These are phyloP conservation scores for Ceratopteris richardii DNA, from an alignment of 75 land plant species.

Conservation along the genomic window DNA sequence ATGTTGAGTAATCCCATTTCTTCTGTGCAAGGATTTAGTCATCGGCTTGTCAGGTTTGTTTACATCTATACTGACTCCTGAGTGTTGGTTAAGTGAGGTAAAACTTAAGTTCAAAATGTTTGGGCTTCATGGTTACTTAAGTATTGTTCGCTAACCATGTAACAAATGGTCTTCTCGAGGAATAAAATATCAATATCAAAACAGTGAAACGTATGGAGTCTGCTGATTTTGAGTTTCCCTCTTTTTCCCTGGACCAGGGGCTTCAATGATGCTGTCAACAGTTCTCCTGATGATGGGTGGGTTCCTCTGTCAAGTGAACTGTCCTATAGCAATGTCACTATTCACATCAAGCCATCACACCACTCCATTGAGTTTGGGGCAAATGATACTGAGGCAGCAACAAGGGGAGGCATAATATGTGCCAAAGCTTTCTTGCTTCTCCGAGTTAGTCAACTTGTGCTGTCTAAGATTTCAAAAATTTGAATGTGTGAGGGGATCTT, in stretches of 20 bases:
- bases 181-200: no score
- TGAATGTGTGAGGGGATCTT: not conserved
- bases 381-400: constrained; percentile 3
- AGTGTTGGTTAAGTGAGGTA: no score
- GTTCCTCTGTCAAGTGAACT: constrained; percentile 15
- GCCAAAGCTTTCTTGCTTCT: constrained; percentile 46
- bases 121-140: no score
- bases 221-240: no score
- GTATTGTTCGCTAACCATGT: no score
- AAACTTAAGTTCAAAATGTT: no score
- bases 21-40: constrained; percentile 23
- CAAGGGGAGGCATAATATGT: constrained; percentile 35
- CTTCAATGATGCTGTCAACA: constrained; percentile 34
- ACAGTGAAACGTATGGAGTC: no score
- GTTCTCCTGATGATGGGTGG: constrained; percentile 34
- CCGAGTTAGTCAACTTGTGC: constrained; percentile 18
- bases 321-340: constrained; percentile 17
- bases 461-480: not conserved
- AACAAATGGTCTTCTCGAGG: no score
- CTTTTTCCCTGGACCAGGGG: constrained; percentile 11
- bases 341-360: constrained; percentile 16
- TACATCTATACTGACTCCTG: not conserved
- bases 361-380: constrained; percentile 13
- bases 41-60: constrained; percentile 19
- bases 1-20: not conserved